phyloP scores from a whole-genome alignment of 495 filamentous ascomycete species.

The Talaromyces adpressus region DNA sequence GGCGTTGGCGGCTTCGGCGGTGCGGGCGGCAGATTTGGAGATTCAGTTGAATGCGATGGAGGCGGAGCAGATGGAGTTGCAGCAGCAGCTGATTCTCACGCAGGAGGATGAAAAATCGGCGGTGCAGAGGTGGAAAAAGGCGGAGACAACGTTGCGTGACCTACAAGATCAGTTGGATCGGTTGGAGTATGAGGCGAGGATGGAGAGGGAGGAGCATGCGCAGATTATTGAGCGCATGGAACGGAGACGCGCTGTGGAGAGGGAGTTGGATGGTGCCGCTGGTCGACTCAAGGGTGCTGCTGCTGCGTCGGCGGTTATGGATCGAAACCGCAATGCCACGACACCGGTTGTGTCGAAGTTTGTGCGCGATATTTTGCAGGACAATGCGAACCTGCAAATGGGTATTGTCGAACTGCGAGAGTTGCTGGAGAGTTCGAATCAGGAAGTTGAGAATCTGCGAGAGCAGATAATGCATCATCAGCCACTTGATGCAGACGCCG shows the following conservation, averaged over 20 bases:
- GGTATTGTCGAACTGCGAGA: conserved; percentile 86
- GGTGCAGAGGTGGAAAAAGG: conserved; percentile 72
- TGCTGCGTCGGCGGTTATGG: conserved; percentile 49
- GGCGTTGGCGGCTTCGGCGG: conserved; percentile 62
- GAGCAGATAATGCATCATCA: conserved; percentile 79
- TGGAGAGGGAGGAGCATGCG: conserved; percentile 75
- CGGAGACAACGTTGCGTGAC: conserved; percentile 64
- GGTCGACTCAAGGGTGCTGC: conserved; percentile 74
- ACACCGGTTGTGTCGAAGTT: conserved; percentile 79
- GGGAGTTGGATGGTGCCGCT: conserved; percentile 67
- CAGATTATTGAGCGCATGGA: conserved; percentile 79
- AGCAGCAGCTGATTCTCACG: conserved; percentile 54
- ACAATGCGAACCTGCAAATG: conserved; percentile 88
- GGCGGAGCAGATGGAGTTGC: conserved; percentile 66
- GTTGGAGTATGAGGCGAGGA: conserved; percentile 76
- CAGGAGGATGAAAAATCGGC: conserved; percentile 69
- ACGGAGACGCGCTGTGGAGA: conserved; percentile 63
- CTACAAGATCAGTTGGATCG: conserved; percentile 82
- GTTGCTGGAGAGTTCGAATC: conserved; percentile 86
- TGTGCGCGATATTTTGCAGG: conserved; percentile 89
- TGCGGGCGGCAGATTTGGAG: conserved; percentile 70
- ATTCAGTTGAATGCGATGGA: conserved; percentile 70
- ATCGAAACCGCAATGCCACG: conserved; percentile 45
- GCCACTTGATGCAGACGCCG: conserved; percentile 28
- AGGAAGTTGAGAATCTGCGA: conserved; percentile 80